Evolutionary conservation across 2,329 filamentous ascomycete species (phyloP).

Genomic region (Aspergillus oerlinghausenensis): DNA sequence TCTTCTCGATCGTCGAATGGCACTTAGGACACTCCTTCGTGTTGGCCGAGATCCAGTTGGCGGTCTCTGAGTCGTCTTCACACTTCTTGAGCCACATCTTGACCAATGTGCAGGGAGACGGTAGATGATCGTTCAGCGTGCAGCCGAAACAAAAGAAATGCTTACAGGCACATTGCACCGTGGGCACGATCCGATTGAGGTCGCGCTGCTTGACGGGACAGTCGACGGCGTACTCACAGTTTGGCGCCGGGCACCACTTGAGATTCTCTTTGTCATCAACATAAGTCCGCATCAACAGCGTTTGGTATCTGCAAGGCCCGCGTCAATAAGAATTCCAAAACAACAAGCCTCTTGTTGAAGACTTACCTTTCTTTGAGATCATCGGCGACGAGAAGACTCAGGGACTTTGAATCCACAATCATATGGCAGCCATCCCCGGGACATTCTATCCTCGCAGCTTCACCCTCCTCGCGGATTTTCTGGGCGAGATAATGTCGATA

Average conservation of each 20-base stretch:
- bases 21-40: conserved; percentile 98
- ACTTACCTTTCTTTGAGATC: conserved; percentile 53
- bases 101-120: conserved; percentile 83
- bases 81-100: conserved; percentile 98
- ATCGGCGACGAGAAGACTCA: conserved; percentile 66
- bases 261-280: conserved; percentile 94
- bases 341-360: neutral
- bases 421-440: conserved; percentile 81
- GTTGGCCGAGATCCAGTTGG: conserved; percentile 98
- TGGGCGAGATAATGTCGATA: conserved; percentile 86
- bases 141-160: conserved; percentile 96
- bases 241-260: conserved; percentile 98
- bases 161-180: conserved; percentile 78
- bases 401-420: conserved; percentile 84
- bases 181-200: conserved; percentile 77
- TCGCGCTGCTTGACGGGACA: conserved; percentile 86
- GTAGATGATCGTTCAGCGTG: conserved; percentile 82
- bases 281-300: conserved; percentile 85
- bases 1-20: conserved; percentile 97
- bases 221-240: conserved; percentile 89
- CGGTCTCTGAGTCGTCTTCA: conserved; percentile 95
- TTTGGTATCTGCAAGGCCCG: conserved; percentile 61
- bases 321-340: conserved; percentile 9
- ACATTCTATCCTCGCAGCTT: conserved; percentile 91
- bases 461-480: conserved; percentile 93